A percentile compares a stretch with the other conserved stretches of the same genome.
Conservation (phyloP, 768 basidiomycete genomes). For the Thelephora ganbajun region DNA sequence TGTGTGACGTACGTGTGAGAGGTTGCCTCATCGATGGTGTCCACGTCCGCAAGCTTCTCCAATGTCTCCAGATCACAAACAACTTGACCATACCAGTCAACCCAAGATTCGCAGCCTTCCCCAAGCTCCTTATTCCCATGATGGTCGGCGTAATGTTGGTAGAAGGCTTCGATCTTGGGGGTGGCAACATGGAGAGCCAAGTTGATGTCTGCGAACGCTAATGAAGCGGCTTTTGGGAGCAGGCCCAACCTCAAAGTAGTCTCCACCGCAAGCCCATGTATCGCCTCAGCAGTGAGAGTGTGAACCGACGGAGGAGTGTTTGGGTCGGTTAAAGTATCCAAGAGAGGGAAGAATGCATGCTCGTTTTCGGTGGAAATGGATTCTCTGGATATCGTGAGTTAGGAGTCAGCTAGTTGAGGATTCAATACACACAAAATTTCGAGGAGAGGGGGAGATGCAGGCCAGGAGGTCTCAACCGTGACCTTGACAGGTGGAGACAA, state of each 20-base stretch:
- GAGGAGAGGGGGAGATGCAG: slow-evolving; percentile 17
- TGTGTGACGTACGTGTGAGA: slow-evolving; percentile 5
- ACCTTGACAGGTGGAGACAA: slow-evolving; percentile 20
- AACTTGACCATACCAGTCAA: slow-evolving; percentile 69
- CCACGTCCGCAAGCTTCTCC: slow-evolving; percentile 33
- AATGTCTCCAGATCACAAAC: slow-evolving; percentile 57
- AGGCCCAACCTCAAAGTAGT: slow-evolving; percentile 32
- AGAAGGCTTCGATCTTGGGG: slow-evolving; percentile 77
- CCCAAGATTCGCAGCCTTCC: slow-evolving; percentile 53
- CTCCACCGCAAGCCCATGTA: slow-evolving; percentile 41
- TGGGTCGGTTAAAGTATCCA: slow-evolving; percentile 49
- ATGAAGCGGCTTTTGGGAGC: slow-evolving; percentile 32
- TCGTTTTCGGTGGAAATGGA: slow-evolving; percentile 64
- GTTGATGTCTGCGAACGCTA: slow-evolving; percentile 51
- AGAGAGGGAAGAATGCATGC: slow-evolving; percentile 59
- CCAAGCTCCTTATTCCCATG: slow-evolving; percentile 12
- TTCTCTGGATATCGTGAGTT: slow-evolving; percentile 41
- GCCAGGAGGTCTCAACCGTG: slow-evolving; percentile 23
- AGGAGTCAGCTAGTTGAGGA: slow-evolving; percentile 1
- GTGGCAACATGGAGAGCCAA: slow-evolving; percentile 67
- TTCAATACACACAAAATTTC: slow-evolving; percentile 18
- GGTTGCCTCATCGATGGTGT: slow-evolving; percentile 27
- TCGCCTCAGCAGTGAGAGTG: slow-evolving; percentile 31
- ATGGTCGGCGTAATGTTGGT: slow-evolving; percentile 45
- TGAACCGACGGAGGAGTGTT: slow-evolving; percentile 22